Evolutionary conservation across 1,284 basidiomycete species (phyloP).

Genomic region (Vanrija sp.): DNA sequence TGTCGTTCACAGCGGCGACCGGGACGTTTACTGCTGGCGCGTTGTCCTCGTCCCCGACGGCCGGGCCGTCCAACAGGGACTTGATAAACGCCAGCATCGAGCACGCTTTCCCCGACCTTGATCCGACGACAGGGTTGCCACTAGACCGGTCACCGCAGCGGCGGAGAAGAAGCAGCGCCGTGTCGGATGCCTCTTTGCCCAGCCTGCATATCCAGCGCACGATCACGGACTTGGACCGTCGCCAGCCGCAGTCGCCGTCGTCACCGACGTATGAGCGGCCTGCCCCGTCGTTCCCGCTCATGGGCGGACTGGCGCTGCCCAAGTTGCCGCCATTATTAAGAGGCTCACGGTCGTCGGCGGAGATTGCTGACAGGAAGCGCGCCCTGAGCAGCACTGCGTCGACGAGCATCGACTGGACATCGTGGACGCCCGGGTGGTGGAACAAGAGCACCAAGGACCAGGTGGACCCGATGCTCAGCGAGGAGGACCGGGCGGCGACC

Average conservation of each 20-base stretch:
- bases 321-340: background rate
- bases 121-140: slow-evolving; percentile 40
- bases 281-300: background rate
- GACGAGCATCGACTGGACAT: slow-evolving; percentile 1
- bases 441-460: slow-evolving; percentile 52
- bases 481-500: slow-evolving; percentile 59
- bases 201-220: slow-evolving; percentile 42
- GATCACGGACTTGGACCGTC: slow-evolving; percentile 28
- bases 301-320: background rate
- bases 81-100: background rate
- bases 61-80: too few relatives aligned
- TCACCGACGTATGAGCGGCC: background rate
- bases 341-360: background rate
- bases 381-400: background rate
- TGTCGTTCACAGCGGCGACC: background rate
- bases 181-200: slow-evolving; percentile 17
- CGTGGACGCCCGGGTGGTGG: slow-evolving; percentile 4
- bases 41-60: slow-evolving; percentile 8
- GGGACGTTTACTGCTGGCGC: background rate
- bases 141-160: background rate
- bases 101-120: slow-evolving; percentile 39
- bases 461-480: slow-evolving; percentile 57
- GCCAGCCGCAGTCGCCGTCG: background rate
- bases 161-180: background rate
- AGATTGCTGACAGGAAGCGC: background rate